Evolutionary conservation across 2,329 filamentous ascomycete species (phyloP), one percentile per base, ranked within the genome.

Genomic region (Aspergillus phoenicis): DNA sequence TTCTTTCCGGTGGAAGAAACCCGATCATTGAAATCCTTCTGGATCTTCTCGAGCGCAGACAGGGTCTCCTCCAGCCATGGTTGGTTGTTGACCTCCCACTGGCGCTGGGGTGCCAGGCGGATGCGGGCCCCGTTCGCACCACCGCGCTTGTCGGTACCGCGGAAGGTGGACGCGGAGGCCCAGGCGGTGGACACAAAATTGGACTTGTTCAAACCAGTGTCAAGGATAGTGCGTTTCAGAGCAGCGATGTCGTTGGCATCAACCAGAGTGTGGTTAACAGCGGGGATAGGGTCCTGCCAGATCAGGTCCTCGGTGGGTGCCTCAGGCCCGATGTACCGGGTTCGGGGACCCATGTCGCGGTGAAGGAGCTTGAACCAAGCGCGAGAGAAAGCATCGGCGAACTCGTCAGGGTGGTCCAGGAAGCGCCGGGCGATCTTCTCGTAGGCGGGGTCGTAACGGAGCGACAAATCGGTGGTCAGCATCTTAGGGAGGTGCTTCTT

Each of bases 291-390:
- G 71, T 93, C 90, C 71, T 93, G 88, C 90, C 90, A 93, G 69
- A 87, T 71, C n/a, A 89, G 81, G 11, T 82, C 80, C 81, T 93
- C 88, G 57, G 82, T 80, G 52, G 90, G 89, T 17, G 91, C 81
- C 77, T 93, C 90, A 1, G 90, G 90, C 30, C 90, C 90, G 51
- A 92, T 71, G 82, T 90, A 93, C 72, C 88, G 89, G 24, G 83
- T 73, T 57, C 85, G 81, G 47, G 90, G 90, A 15, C 90, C 90
- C 79, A 93, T 85, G 74, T 93, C 90, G 79, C 90, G 89, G 80
- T 93, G 90, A 36, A 90, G 82, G 45, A 93, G 84, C 85, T 93
- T 93, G 85, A 91, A 93, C 90, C 90, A 93, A 13, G 90, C 90
- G 53, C 86, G 85, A 22, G 84, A 82, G 71, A 93, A 93, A 8